These are phyloP conservation scores for Nannochloropsis granulata DNA, from an alignment of 108 stramenopile species.

Conservation along the genomic window DNA sequence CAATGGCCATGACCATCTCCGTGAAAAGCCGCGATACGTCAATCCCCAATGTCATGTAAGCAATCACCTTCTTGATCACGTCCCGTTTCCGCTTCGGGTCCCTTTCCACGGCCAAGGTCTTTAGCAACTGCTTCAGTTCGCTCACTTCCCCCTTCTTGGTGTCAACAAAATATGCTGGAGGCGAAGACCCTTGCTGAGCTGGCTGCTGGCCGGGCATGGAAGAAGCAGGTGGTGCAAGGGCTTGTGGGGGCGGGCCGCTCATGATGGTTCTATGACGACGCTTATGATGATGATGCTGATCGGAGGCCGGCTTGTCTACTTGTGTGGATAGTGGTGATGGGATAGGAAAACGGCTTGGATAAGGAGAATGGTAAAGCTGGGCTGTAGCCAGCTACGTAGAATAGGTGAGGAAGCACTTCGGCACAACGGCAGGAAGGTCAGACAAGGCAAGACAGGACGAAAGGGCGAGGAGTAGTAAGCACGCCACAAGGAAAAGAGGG, in stretches of 20 bases:
- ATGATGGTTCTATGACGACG: neutral
- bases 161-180: slow-evolving; percentile 33
- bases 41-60: slow-evolving; percentile 99
- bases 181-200: neutral
- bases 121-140: slow-evolving; percentile 50
- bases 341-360: too few species aligned
- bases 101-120: slow-evolving; percentile 69
- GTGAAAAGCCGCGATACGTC: slow-evolving; percentile 96
- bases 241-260: neutral
- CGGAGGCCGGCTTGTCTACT: too few species aligned
- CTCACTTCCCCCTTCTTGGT: slow-evolving; percentile 45
- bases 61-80: slow-evolving; percentile 98
- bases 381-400: too few species aligned
- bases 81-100: slow-evolving; percentile 87
- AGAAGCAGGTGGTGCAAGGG: neutral
- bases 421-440: too few species aligned
- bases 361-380: too few species aligned
- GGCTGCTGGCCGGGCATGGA: neutral
- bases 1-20: slow-evolving; percentile 84
- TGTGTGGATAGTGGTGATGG: too few species aligned
- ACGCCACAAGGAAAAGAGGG: too few species aligned
- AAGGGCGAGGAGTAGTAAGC: too few species aligned
- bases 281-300: too few species aligned
- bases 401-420: too few species aligned
- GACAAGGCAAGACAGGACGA: too few species aligned